phyloP scores from a whole-genome alignment of 2,329 filamentous ascomycete species.

The Chaetomium sp. region DNA sequence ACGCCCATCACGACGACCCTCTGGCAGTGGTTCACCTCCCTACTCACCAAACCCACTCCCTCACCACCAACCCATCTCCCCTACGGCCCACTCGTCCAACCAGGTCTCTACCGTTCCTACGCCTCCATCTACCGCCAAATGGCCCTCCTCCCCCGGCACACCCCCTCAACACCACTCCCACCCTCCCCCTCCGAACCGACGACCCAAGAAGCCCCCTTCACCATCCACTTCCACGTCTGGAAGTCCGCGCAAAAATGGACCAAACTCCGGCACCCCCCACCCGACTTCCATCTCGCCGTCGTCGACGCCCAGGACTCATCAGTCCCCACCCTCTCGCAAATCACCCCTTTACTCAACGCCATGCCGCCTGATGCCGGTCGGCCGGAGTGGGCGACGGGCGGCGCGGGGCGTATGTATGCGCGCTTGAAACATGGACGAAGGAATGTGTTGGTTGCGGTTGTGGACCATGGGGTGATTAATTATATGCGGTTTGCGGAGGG shows the following conservation, averaged over 20 bases:
- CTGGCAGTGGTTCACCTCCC: slow-evolving; percentile 49
- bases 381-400: slow-evolving; percentile 27
- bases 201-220: slow-evolving; percentile 46
- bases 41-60: slow-evolving; percentile 31
- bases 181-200: slow-evolving; percentile 28
- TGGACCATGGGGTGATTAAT: slow-evolving; percentile 84
- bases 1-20: slow-evolving; percentile 27
- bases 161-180: slow-evolving; percentile 37
- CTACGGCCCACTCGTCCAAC: slow-evolving; percentile 53
- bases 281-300: slow-evolving; percentile 81
- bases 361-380: slow-evolving; percentile 62
- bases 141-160: slow-evolving; percentile 64
- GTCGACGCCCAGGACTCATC: slow-evolving; percentile 65
- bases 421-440: slow-evolving; percentile 77
- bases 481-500: slow-evolving; percentile 77
- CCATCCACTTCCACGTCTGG: slow-evolving; percentile 75
- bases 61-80: slow-evolving; percentile 24
- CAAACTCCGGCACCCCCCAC: slow-evolving; percentile 69
- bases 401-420: slow-evolving; percentile 56
- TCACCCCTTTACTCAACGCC: slow-evolving; percentile 64
- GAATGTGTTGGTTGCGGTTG: slow-evolving; percentile 78
- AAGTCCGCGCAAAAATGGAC: slow-evolving; percentile 63
- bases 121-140: slow-evolving; percentile 69
- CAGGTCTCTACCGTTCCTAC: slow-evolving; percentile 61
- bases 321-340: slow-evolving; percentile 67